Percentiles rank a stretch among this genome's conserved stretches.
These are phyloP conservation scores for Murraya koenigii DNA, from an alignment of 345 rosid genomes.

Conservation along the genomic window DNA sequence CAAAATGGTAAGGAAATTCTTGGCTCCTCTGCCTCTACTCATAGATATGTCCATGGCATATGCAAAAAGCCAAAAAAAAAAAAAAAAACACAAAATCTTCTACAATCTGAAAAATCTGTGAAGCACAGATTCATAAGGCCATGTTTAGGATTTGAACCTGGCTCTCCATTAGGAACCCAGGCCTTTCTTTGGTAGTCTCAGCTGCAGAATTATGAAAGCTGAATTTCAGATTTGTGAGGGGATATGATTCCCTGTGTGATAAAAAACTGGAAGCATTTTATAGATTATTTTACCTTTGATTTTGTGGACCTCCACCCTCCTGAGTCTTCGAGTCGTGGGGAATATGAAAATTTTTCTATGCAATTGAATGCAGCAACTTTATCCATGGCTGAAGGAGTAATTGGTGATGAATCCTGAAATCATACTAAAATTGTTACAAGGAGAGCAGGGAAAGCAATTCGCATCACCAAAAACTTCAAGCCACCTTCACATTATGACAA, in stretches of 20 bases:
- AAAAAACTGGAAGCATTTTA: not conserved
- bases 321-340: constrained; percentile 35
- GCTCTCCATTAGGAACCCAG: constrained; percentile 10
- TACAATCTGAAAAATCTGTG: not conserved
- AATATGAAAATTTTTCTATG: constrained; percentile 58
- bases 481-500: not conserved
- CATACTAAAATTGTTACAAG: not conserved
- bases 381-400: constrained; percentile 19
- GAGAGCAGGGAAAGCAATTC: not conserved
- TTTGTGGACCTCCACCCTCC: constrained; percentile 89
- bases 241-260: not conserved
- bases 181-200: constrained; percentile 55
- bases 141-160: not conserved
- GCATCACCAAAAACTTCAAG: not conserved
- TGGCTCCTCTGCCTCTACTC: too few species aligned
- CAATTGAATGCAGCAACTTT: constrained; percentile 39
- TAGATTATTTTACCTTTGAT: constrained; percentile 51
- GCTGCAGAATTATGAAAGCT: constrained; percentile 31
- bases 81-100: not conserved
- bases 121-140: not conserved
- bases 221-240: not conserved
- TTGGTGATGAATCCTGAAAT: constrained; percentile 34
- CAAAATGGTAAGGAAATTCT: not conserved
- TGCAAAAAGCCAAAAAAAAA: not conserved
- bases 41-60: not conserved